phyloP scores from a whole-genome alignment of 305 asterid species.

The Caryopteris hybrid region DNA sequence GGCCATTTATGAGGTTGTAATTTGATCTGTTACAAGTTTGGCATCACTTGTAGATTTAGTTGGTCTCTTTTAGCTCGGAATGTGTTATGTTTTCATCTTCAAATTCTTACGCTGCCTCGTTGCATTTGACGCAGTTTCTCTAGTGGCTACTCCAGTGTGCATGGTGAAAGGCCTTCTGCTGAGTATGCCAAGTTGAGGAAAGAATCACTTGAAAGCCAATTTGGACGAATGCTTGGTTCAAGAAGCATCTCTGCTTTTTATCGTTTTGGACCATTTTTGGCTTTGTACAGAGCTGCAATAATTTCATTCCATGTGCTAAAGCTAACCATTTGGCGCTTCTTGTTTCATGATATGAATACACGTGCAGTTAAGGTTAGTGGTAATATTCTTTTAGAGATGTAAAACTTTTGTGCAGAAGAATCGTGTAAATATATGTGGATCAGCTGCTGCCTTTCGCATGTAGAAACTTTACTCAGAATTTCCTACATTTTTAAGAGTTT shows the following conservation, averaged over 20 bases:
- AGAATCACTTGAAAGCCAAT: conserved; percentile 74
- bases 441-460: not conserved
- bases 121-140: conserved; percentile 61
- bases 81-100: not conserved
- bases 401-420: not conserved
- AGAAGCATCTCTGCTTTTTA: conserved; percentile 52
- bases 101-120: conserved; percentile 14
- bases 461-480: not conserved
- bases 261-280: conserved; percentile 84
- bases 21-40: not conserved
- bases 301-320: conserved; percentile 79
- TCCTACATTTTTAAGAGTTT: not conserved
- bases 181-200: conserved; percentile 94
- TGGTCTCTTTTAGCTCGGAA: not conserved
- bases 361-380: conserved; percentile 76
- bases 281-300: conserved; percentile 84
- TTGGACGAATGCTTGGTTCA: conserved; percentile 73
- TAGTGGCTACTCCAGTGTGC: conserved; percentile 79
- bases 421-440: not conserved
- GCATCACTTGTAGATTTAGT: conserved; percentile 2
- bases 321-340: conserved; percentile 69
- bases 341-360: conserved; percentile 64
- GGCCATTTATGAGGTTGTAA: not conserved
- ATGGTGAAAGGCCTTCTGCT: conserved; percentile 89
- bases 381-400: not conserved